These are phyloP conservation scores for Purshia tridentata DNA, from an alignment of 306 rosid genomes.

Conservation along the genomic window DNA sequence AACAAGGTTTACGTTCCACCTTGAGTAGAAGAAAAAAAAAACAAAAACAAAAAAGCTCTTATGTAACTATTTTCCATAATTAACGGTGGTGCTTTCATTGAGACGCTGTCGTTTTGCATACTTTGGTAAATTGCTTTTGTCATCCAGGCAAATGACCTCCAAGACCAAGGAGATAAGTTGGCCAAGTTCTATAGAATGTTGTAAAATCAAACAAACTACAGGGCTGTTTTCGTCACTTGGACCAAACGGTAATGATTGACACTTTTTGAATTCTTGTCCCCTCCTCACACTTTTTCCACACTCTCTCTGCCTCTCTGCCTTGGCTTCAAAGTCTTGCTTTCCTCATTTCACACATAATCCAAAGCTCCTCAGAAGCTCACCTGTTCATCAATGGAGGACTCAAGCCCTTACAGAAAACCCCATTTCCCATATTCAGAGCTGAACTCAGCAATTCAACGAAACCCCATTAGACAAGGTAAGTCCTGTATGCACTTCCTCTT, in stretches of 20 bases:
- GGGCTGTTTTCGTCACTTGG: background rate
- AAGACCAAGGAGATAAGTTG: background rate
- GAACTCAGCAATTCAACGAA: conserved; percentile 36
- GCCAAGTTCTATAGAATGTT: background rate
- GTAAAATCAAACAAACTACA: background rate
- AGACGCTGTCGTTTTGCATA: conserved; percentile 7
- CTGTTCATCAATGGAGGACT: conserved; percentile 55
- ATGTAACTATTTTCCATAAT: background rate
- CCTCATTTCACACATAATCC: conserved; percentile 26
- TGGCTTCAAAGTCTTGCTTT: conserved; percentile 55
- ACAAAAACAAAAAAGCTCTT: background rate
- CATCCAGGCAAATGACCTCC: background rate
- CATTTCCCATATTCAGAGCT: conserved; percentile 37
- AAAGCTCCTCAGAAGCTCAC: conserved; percentile 11
- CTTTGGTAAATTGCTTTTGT: background rate
- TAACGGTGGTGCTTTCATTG: background rate
- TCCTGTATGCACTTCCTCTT: conserved; percentile 47
- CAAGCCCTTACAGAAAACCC: conserved; percentile 47
- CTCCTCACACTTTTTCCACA: background rate
- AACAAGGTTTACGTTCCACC: too few relatives aligned
- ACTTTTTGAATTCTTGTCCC: conserved; percentile 24
- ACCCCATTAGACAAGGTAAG: conserved; percentile 47
- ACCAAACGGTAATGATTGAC: conserved; percentile 28
- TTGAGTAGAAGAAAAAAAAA: too few relatives aligned
- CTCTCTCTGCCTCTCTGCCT: conserved; percentile 19